phyloP scores from a whole-genome alignment of 31 red algal species.

The Odonthalia washingtoniensis region DNA sequence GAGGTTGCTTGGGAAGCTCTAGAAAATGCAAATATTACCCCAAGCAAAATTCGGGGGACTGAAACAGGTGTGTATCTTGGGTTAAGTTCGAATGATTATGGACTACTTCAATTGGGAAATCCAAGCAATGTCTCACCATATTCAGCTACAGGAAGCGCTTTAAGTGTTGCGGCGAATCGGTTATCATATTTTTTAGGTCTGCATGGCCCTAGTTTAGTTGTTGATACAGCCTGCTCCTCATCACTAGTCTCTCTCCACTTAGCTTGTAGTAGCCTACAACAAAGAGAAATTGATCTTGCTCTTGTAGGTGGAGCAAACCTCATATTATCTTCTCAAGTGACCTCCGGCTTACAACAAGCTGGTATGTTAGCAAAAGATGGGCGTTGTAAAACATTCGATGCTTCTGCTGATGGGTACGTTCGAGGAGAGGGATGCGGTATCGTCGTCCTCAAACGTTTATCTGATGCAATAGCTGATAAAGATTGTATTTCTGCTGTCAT shows the following conservation, averaged over 20 bases:
- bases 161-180: slow-evolving; percentile 11
- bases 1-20: slow-evolving; percentile 28
- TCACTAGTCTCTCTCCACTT: slow-evolving; percentile 14
- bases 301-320: slow-evolving; percentile 26
- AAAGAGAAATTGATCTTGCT: slow-evolving; percentile 16
- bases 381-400: neutral
- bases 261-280: neutral
- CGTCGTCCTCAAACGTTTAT: slow-evolving; percentile 21
- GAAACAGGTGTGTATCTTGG: slow-evolving; percentile 25
- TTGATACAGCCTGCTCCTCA: slow-evolving; percentile 39
- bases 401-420: slow-evolving; percentile 15
- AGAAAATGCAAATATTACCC: slow-evolving; percentile 34
- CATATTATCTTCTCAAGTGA: neutral
- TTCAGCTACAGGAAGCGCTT: slow-evolving; percentile 8
- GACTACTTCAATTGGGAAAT: neutral
- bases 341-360: neutral
- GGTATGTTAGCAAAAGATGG: slow-evolving; percentile 20
- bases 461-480: slow-evolving; percentile 7
- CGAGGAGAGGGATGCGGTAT: slow-evolving; percentile 14
- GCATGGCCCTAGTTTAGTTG: slow-evolving; percentile 7
- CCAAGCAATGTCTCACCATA: neutral
- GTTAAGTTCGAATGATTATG: neutral
- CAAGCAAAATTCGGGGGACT: neutral
- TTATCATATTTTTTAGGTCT: slow-evolving; percentile 14
- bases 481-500: slow-evolving; percentile 33